Evolutionary conservation across 768 basidiomycete genomes (phyloP).

Genomic region (Rhodotorula taiwanensis): DNA sequence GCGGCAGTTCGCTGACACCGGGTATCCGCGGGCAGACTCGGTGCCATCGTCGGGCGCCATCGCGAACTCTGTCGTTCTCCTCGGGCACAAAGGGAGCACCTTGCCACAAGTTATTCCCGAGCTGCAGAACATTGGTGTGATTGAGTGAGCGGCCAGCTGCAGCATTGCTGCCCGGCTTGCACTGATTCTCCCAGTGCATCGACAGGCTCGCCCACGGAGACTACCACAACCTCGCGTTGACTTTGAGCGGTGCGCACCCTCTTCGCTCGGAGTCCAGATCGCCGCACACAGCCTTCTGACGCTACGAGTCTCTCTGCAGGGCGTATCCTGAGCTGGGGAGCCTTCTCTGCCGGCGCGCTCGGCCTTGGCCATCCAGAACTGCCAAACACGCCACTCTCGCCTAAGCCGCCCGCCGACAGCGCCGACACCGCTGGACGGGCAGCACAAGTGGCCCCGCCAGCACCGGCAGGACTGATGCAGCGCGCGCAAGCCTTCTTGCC

Average conservation of each 20-base stretch:
- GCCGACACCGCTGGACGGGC: conserved; percentile 50
- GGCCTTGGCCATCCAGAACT: conserved; percentile 68
- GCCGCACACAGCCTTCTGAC: background rate
- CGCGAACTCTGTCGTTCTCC: conserved; percentile 48
- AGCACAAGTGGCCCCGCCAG: conserved; percentile 32
- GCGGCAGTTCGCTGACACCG: background rate
- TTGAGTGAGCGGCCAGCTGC: conserved; percentile 43
- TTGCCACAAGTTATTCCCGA: conserved; percentile 61
- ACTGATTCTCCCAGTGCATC: no score
- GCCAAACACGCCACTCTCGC: conserved; percentile 45
- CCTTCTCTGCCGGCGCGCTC: conserved; percentile 62
- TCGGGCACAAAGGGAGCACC: conserved; percentile 49
- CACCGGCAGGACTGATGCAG: background rate
- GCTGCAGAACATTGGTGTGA: conserved; percentile 69
- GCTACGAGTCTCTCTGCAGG: background rate
- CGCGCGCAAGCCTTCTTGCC: background rate
- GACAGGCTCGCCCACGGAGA: conserved; percentile 80
- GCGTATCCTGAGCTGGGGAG: conserved; percentile 21
- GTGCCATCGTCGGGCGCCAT: conserved; percentile 61
- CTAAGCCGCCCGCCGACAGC: conserved; percentile 49
- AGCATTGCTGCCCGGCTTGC: background rate
- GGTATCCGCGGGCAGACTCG: conserved; percentile 10
- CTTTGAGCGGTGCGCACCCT: conserved; percentile 70
- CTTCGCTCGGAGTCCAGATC: conserved; percentile 50
- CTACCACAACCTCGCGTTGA: conserved; percentile 84